Evolutionary conservation across 768 basidiomycete species (phyloP), one percentile per base, ranked within the genome.

Genomic region (Saitozyma podzolica): DNA sequence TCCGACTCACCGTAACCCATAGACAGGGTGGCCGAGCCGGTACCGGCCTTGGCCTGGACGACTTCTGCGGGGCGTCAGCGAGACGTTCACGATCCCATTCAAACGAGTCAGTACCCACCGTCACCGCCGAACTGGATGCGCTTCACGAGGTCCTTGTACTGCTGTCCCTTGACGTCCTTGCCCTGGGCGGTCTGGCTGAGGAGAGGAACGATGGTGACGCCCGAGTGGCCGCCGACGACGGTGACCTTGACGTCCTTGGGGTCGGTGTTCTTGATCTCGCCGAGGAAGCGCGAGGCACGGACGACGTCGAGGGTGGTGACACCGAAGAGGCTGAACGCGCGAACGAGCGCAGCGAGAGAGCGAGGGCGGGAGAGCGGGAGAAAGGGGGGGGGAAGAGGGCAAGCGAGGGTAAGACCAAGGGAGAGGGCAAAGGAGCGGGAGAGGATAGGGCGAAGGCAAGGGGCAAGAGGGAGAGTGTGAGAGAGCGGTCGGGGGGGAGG

Each of bases 111-210:
- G 19, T 16, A 55, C 56, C 16, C 94, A 82, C 97, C 94, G 73
- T 99, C 95, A 81, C 95, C 95, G 78, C 95, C 95, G 71, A 86
- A 98, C 80, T 99, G 95, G 78, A 98, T 97, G 62, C 95, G 86
- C 83, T 95, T 82, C 57, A 99, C 88, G 67, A 97, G 84, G 77
- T 87, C 86, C 43, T 79, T 83, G 79, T 92, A 90, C 42, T 79
- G 83, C 79, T 92, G 29, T 29, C 29, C 90, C 63, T 90, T 89
- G 52, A 83, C 78, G 41, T 53, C 64, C 52, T 79, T 69, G 76
- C 97, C 82, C 17, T 73, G 79, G 81, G 89, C 87, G 66, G 90
- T 91, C 62, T 99, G 95, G 17, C 90, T 92, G 73, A 99, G 87
- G 54, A 99, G 85, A 43, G 95, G 95, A 37, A 99, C 91, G 76